Conservation (phyloP, 2,329 filamentous ascomycete genomes). For the Verticillium tricorpus region DNA sequence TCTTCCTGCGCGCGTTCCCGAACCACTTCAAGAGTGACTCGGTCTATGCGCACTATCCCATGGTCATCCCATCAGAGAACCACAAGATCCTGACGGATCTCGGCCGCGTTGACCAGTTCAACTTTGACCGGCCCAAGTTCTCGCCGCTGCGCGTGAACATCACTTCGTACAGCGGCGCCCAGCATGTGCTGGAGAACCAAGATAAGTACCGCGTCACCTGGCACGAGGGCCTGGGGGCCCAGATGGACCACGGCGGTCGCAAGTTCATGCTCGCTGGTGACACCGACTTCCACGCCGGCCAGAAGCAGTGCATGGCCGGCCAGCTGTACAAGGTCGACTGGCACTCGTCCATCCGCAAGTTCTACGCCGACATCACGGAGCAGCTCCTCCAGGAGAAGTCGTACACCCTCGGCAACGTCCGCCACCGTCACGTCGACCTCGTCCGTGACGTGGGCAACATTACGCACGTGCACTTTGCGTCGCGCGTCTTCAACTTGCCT, state of each 20-base stretch:
- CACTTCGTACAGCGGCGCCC: constrained; percentile 56
- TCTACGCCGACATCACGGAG: constrained; percentile 60
- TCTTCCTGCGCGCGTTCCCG: constrained; percentile 75
- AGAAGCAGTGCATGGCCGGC: constrained; percentile 49
- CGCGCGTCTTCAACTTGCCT: constrained; percentile 60
- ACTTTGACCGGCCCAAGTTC: constrained; percentile 57
- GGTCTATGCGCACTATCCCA: constrained; percentile 77
- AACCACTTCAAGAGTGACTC: constrained; percentile 74
- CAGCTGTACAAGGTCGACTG: constrained; percentile 60
- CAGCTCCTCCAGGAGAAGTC: constrained; percentile 61
- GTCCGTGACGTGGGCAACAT: constrained; percentile 67
- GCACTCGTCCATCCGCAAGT: constrained; percentile 57
- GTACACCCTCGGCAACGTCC: constrained; percentile 51
- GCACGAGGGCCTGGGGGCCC: constrained; percentile 57
- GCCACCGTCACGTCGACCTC: constrained; percentile 64
- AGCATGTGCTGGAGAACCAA: constrained; percentile 56
- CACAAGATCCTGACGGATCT: constrained; percentile 64
- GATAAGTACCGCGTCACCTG: constrained; percentile 61
- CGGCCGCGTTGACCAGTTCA: constrained; percentile 63
- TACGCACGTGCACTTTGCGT: constrained; percentile 59
- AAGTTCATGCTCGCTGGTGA: constrained; percentile 55
- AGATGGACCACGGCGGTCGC: constrained; percentile 52
- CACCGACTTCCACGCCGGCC: constrained; percentile 39
- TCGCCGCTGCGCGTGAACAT: constrained; percentile 50
- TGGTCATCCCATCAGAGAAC: constrained; percentile 67